Conservation (phyloP, 108 stramenopile species). For the Phaeodactylum tricornutum region DNA sequence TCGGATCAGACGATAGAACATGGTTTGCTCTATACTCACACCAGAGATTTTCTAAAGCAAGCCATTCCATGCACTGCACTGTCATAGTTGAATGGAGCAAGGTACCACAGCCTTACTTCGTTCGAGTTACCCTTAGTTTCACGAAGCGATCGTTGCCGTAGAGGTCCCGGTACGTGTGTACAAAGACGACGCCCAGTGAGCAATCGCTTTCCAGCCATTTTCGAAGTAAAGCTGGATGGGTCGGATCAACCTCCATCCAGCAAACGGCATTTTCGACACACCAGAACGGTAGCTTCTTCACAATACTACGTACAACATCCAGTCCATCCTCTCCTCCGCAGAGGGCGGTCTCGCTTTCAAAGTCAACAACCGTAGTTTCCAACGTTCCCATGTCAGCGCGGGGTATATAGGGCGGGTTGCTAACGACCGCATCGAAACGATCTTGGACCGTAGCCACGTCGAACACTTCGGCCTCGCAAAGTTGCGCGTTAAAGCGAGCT, state of each 20-base stretch:
- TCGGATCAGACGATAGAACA: no score
- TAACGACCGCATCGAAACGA: slow-evolving; percentile 81
- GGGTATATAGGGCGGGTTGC: slow-evolving; percentile 95
- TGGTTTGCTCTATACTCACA: no score
- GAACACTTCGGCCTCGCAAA: slow-evolving; percentile 44
- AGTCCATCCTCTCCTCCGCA: slow-evolving; percentile 89
- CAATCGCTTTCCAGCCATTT: slow-evolving; percentile 10
- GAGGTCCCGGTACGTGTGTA: slow-evolving; percentile 39
- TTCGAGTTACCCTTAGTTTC: slow-evolving; percentile 41
- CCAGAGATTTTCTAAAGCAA: no score
- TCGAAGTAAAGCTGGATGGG: slow-evolving; percentile 52
- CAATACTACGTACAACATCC: slow-evolving; percentile 75
- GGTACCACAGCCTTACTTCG: no score
- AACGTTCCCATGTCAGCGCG: slow-evolving; percentile 55
- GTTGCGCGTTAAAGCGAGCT: slow-evolving; percentile 11
- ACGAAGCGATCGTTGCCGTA: slow-evolving; percentile 72
- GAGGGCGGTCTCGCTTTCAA: slow-evolving; percentile 73
- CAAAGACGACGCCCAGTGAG: slow-evolving; percentile 5
- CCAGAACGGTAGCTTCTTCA: slow-evolving; percentile 49
- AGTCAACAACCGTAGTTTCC: slow-evolving; percentile 49
- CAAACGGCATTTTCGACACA: slow-evolving; percentile 27
- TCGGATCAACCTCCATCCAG: slow-evolving; percentile 87
- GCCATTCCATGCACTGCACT: no score
- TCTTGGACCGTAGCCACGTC: slow-evolving; percentile 2
- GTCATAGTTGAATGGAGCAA: no score